Evolutionary conservation across 192 early-diverging fungal genomes (phyloP).

Genomic region (Lunasporangiospora selenospora): DNA sequence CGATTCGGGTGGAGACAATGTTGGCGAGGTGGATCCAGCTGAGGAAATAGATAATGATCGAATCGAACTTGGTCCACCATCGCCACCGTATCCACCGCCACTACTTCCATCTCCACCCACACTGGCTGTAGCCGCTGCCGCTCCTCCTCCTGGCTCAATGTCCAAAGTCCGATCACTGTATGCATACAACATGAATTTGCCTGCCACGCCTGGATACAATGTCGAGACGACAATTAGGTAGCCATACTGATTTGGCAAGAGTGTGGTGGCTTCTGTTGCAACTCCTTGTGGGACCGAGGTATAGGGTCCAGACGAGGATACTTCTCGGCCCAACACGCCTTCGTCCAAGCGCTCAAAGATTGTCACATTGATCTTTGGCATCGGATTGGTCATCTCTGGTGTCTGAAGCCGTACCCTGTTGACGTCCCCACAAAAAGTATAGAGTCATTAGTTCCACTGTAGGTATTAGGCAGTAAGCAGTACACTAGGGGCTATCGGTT

Average conservation of each 20-base stretch:
- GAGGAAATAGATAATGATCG: background rate
- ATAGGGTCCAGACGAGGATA: slow-evolving; percentile 65
- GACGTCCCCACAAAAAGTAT: background rate
- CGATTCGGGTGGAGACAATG: background rate
- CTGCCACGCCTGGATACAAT: slow-evolving; percentile 50
- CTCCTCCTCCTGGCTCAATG: slow-evolving; percentile 40
- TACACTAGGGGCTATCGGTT: no score
- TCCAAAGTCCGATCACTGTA: slow-evolving; percentile 59
- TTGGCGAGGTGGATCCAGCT: background rate
- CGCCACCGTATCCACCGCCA: background rate
- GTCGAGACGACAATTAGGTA: slow-evolving; percentile 61
- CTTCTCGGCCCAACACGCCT: slow-evolving; percentile 56
- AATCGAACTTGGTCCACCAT: background rate
- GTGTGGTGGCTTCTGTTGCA: slow-evolving; percentile 51
- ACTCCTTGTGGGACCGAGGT: slow-evolving; percentile 53
- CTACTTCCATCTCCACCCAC: background rate
- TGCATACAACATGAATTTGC: slow-evolving; percentile 52
- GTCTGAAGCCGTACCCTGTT: slow-evolving; percentile 73
- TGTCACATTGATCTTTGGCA: slow-evolving; percentile 73
- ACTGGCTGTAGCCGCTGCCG: background rate
- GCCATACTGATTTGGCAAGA: slow-evolving; percentile 56
- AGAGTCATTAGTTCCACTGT: background rate
- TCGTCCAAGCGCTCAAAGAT: slow-evolving; percentile 64
- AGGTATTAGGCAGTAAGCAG: no score
- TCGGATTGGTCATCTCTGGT: slow-evolving; percentile 61